phyloP scores from a whole-genome alignment of 164 flowering plant genomes.

The Cinnamomum chago region DNA sequence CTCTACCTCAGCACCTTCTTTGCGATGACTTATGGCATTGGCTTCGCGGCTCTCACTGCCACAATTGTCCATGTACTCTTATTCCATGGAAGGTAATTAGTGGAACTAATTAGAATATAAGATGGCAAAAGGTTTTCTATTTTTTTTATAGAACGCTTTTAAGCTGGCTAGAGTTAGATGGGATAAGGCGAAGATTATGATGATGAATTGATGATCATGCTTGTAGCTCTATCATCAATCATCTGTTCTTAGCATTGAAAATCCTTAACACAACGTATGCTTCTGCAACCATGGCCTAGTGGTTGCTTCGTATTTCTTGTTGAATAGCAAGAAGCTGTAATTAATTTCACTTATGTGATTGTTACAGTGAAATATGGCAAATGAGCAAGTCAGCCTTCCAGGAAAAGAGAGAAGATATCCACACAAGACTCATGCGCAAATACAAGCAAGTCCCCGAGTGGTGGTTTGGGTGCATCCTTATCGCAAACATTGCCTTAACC shows the following conservation, averaged over 20 bases:
- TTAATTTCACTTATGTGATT: too few relatives aligned
- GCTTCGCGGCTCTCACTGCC: slow-evolving; percentile 76
- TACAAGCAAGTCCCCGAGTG: slow-evolving; percentile 77
- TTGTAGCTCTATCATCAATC: neutral
- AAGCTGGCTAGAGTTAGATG: neutral
- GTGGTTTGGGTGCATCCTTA: slow-evolving; percentile 69
- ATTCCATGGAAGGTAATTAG: slow-evolving; percentile 70
- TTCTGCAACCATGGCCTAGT: too few relatives aligned
- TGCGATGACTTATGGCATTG: slow-evolving; percentile 73
- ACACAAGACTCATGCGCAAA: slow-evolving; percentile 65
- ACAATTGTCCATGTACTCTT: slow-evolving; percentile 56
- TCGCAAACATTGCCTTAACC: slow-evolving; percentile 52
- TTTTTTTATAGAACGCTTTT: neutral
- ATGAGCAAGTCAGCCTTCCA: slow-evolving; percentile 56
- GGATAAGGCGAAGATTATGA: neutral
- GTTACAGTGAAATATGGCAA: slow-evolving; percentile 64
- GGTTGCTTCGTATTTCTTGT: too few relatives aligned
- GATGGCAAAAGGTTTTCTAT: neutral
- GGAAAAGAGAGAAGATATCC: slow-evolving; percentile 62
- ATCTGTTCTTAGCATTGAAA: neutral
- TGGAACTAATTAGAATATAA: neutral
- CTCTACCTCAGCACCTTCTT: slow-evolving; percentile 69
- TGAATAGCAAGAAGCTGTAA: too few relatives aligned
- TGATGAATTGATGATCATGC: neutral
- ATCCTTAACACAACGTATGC: neutral